Evolutionary conservation across 1,284 basidiomycete species (phyloP).

Genomic region (Leccinum proliferum): DNA sequence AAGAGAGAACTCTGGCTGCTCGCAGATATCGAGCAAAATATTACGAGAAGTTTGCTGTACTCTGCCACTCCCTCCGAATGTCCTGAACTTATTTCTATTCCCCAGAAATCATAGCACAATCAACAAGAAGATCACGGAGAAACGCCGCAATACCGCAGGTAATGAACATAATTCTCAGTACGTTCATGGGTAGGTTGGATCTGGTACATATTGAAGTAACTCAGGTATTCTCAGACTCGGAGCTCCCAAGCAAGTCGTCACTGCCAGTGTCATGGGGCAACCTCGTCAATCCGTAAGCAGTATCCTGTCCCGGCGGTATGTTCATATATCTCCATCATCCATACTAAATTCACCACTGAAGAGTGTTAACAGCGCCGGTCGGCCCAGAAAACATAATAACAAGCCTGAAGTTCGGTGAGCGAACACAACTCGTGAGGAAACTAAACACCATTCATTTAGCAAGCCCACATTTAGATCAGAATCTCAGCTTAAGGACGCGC

Average conservation of each 20-base stretch:
- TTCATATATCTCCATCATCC: neutral
- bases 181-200: neutral
- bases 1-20: neutral
- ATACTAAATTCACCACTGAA: too few relatives aligned
- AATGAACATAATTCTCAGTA: neutral
- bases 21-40: neutral
- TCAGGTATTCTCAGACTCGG: neutral
- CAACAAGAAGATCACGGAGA: neutral
- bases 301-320: neutral
- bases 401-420: neutral
- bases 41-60: neutral
- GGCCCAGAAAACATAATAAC: neutral
- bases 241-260: neutral
- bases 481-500: neutral
- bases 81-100: neutral
- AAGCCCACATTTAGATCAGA: neutral
- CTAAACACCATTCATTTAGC: neutral
- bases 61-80: neutral
- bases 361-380: neutral
- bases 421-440: neutral
- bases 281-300: neutral
- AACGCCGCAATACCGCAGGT: neutral
- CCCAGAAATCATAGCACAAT: neutral
- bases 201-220: neutral
- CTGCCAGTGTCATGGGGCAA: neutral